Conservation (phyloP, 306 rosid species). For the Fagus sylvatica region DNA sequence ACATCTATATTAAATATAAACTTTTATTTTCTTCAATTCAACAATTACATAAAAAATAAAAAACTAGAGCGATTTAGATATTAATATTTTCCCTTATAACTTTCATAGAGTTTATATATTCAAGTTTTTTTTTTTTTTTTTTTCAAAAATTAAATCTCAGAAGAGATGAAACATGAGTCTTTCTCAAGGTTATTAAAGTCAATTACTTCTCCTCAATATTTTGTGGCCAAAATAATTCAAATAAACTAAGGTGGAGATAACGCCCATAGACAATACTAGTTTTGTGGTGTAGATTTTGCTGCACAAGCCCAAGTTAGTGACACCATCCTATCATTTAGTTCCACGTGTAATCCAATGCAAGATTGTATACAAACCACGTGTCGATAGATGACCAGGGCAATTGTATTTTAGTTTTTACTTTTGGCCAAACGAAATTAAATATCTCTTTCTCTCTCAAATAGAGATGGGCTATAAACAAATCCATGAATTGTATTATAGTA, state of each 20-base stretch:
- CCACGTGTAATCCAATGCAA: conserved; percentile 26
- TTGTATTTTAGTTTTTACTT: background rate
- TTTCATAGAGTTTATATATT: too few relatives aligned
- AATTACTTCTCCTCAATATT: background rate
- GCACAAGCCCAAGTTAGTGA: background rate
- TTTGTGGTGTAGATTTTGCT: conserved; percentile 30
- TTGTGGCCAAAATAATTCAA: conserved; percentile 22
- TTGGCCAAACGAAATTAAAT: too few relatives aligned
- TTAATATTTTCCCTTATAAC: too few relatives aligned
- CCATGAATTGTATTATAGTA: too few relatives aligned
- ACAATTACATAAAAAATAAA: too few relatives aligned
- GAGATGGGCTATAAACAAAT: too few relatives aligned
- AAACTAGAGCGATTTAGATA: too few relatives aligned
- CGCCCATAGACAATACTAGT: background rate
- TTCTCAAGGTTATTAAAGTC: background rate
- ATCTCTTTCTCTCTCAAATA: too few relatives aligned
- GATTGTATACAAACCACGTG: conserved; percentile 26
- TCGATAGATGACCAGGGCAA: background rate
- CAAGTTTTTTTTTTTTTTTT: too few relatives aligned
- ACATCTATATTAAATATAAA: too few relatives aligned
- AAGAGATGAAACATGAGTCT: background rate
- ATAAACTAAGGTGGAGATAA: conserved; percentile 16
- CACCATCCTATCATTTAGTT: conserved; percentile 2
- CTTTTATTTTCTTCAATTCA: too few relatives aligned
- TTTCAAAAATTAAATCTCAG: background rate